Evolutionary conservation across 2,329 filamentous ascomycete genomes (phyloP).

Genomic region (Neofusicoccum laricinum): DNA sequence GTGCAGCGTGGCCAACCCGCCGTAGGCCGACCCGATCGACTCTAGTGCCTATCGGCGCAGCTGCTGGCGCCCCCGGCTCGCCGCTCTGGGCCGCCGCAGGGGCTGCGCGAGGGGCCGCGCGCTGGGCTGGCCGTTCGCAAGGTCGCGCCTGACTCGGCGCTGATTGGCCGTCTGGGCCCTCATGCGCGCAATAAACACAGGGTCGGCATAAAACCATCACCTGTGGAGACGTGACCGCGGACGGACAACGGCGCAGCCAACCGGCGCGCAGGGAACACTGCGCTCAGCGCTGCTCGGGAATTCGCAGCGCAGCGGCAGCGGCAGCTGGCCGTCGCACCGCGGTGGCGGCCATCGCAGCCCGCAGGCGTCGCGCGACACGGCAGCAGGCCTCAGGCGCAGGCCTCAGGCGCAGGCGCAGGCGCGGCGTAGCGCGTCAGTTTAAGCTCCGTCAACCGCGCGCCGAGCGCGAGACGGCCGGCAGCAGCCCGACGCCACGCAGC

Average conservation of each 20-base stretch:
- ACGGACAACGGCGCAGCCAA: conserved; percentile 10
- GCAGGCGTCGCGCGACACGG: neutral
- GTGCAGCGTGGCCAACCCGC: conserved; percentile 3
- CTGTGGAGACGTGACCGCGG: neutral
- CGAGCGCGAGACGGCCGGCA: neutral
- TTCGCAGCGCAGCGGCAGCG: neutral
- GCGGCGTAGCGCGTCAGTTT: neutral
- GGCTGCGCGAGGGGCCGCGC: neutral
- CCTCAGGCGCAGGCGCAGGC: too few species aligned
- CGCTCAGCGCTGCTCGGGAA: neutral
- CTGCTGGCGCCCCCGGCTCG: neutral
- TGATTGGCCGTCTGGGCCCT: neutral
- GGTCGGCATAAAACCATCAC: conserved; percentile 2
- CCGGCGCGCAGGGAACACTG: neutral
- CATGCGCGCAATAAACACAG: conserved; percentile 7
- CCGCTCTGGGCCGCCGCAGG: conserved; percentile 5
- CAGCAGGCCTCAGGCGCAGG: neutral
- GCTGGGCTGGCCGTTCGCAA: neutral
- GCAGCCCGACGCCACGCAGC: neutral
- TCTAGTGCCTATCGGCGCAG: neutral
- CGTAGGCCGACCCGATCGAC: conserved; percentile 3
- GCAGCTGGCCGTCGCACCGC: neutral
- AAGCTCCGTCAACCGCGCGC: neutral
- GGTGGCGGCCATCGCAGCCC: neutral
- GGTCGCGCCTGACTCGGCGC: neutral